Base-by-base conservation (phyloP, 1,139 yeast species). In the Zygoascus sp. region DNA sequence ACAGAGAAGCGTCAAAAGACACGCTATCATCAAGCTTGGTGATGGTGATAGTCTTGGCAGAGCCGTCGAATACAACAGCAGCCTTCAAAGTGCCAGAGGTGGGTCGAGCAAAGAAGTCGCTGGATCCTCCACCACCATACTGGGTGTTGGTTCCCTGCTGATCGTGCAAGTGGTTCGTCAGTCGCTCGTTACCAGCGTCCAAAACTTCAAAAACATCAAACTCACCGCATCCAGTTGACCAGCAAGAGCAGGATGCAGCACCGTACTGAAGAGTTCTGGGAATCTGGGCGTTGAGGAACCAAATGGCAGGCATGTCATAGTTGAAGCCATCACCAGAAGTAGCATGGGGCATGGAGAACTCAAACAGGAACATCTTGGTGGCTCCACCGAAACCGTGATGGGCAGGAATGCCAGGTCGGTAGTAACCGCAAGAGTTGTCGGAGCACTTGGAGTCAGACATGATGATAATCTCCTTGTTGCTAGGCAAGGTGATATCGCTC, bases 171-270 rank as follows among this genome's bases (percentile, higher is more conserved):
- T 90, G 95, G 53, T 87, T 73, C 61, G 86, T 83, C 66, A 90
- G 73, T 63, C 81, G 80, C 63, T 73, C 69, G 54, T 87, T 81
- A 56, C 96, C 96, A 30, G 86, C 60, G 55, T 72, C 68, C 63
- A 87, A 76, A 58, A 87, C 78, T 74, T 92, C 98, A 60, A 90
- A 90, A 53, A 88, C 73, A 67, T 92, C 98, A 57, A 90, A 75
- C 73, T 92, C 98, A 67, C 97, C 97, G 71, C 98, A 92, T 44
- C 97, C 97, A 35, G 95, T 78, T 56, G 80, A 66, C 98, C 98
- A 92, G 76, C 97, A 92, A 22, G 97, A 88, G 73, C 97, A 85
- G 10, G 73, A 69, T 49, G 81, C 69, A 49, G 73, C 74, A 63
- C 94, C 94, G 63, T 90, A 92, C 72, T 92, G 97, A 52, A 85